Conservation (phyloP, 805 yeast species). For the Starmera dryadoides region DNA sequence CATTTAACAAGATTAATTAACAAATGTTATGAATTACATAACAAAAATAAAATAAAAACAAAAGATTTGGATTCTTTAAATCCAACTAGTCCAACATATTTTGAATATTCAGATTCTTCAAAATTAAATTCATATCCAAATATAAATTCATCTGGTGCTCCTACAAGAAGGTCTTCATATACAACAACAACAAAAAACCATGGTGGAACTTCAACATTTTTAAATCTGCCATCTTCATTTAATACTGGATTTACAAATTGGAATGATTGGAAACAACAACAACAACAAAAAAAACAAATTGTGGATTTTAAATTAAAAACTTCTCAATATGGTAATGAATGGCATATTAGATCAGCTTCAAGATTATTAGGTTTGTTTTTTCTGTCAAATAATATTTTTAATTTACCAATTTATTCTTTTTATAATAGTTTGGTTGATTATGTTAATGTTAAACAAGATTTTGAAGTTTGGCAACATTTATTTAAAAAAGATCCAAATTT, state of each 20-base stretch:
- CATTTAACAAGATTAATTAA: constrained; percentile 52
- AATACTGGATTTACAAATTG: constrained; percentile 8
- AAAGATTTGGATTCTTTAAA: background rate
- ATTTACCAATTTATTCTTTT: constrained; percentile 28
- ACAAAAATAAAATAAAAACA: background rate
- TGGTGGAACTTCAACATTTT: constrained; percentile 1
- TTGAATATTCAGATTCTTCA: constrained; percentile 6
- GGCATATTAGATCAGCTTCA: constrained; percentile 73
- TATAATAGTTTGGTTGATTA: constrained; percentile 81
- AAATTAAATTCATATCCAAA: constrained; percentile 3
- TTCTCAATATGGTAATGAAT: constrained; percentile 66
- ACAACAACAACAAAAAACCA: background rate
- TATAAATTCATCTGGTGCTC: background rate
- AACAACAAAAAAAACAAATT: background rate
- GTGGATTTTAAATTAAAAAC: constrained; percentile 31
- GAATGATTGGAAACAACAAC: constrained; percentile 1
- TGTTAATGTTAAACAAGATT: constrained; percentile 71
- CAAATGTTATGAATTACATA: constrained; percentile 3
- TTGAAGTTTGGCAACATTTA: constrained; percentile 68
- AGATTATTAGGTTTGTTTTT: constrained; percentile 48
- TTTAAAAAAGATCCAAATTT: constrained; percentile 12
- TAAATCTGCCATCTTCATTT: constrained; percentile 6
- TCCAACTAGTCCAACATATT: constrained; percentile 5
- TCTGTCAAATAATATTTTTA: constrained; percentile 37
- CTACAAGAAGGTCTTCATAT: background rate